Conservation (phyloP, 2,329 filamentous ascomycete genomes). For the Colletotrichum ledebouriae region DNA sequence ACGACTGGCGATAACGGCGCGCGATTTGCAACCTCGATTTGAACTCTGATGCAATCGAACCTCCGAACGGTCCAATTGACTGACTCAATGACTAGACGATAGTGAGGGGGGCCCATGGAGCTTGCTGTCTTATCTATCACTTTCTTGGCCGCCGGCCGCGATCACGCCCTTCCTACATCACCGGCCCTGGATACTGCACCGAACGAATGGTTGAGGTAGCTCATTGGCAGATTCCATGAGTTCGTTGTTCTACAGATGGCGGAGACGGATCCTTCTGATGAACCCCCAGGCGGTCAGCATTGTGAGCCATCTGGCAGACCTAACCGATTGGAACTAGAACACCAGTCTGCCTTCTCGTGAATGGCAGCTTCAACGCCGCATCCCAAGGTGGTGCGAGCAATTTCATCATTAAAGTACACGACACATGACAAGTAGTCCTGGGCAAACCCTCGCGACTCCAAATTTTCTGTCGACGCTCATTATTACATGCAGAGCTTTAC, state of each 20-base stretch:
- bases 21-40: slow-evolving; percentile 30
- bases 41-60: slow-evolving; percentile 23
- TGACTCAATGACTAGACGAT: slow-evolving; percentile 11
- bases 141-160: slow-evolving; percentile 37
- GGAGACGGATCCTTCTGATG: slow-evolving; percentile 5
- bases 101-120: background rate
- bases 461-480: background rate
- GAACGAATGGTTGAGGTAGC: background rate
- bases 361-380: too few relatives aligned
- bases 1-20: slow-evolving; percentile 21
- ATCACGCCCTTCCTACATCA: background rate
- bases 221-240: background rate
- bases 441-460: background rate
- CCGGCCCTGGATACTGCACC: background rate
- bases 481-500: background rate
- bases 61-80: slow-evolving; percentile 10
- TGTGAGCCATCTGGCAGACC: background rate
- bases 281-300: slow-evolving; percentile 5
- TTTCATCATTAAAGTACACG: too few relatives aligned
- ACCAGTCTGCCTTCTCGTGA: too few relatives aligned
- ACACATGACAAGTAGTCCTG: background rate
- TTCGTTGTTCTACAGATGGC: background rate
- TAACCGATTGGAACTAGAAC: background rate
- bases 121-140: slow-evolving; percentile 22
- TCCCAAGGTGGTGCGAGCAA: too few relatives aligned